Evolutionary conservation across 257 asterid species (phyloP).

Genomic region (Forsythia suspensa): DNA sequence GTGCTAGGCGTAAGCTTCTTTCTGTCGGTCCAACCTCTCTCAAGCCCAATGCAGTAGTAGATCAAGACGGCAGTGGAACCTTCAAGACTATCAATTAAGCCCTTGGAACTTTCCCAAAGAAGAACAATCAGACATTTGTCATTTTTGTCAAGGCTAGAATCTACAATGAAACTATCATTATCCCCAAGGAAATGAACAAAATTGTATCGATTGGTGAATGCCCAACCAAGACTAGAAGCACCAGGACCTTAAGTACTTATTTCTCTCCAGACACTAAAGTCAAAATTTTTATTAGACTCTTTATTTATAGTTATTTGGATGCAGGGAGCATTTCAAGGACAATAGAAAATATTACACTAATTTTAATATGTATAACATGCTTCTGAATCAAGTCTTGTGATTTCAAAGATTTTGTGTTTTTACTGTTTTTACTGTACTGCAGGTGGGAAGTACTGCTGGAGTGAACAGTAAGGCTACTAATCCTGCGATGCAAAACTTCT

Average conservation of each 20-base stretch:
- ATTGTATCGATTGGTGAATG: slow-evolving; percentile 69
- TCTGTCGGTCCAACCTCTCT: too few relatives aligned
- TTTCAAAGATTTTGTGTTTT: slow-evolving; percentile 12
- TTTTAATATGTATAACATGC: not conserved
- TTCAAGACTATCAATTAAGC: slow-evolving; percentile 29
- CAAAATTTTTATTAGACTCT: too few relatives aligned
- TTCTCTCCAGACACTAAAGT: too few relatives aligned
- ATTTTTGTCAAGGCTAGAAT: slow-evolving; percentile 60
- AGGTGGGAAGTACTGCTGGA: slow-evolving; percentile 90
- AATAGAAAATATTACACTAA: too few relatives aligned
- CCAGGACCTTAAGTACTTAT: slow-evolving; percentile 22
- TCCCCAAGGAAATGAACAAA: slow-evolving; percentile 41
- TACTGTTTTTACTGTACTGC: slow-evolving; percentile 15
- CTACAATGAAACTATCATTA: slow-evolving; percentile 46
- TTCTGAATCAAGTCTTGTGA: not conserved
- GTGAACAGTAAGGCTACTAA: slow-evolving; percentile 63
- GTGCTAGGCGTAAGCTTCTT: too few relatives aligned
- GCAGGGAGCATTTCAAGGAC: too few relatives aligned
- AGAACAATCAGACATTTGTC: slow-evolving; percentile 28
- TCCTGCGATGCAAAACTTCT: slow-evolving; percentile 85
- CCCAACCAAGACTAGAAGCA: slow-evolving; percentile 50
- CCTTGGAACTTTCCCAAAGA: slow-evolving; percentile 32
- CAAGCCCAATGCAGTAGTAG: too few relatives aligned
- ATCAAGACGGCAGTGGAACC: too few relatives aligned
- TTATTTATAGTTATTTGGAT: too few relatives aligned